A percentile compares a stretch with the other conserved stretches of the same genome.
phyloP scores from a whole-genome alignment of 768 basidiomycete species.

The Mycena crocata region DNA sequence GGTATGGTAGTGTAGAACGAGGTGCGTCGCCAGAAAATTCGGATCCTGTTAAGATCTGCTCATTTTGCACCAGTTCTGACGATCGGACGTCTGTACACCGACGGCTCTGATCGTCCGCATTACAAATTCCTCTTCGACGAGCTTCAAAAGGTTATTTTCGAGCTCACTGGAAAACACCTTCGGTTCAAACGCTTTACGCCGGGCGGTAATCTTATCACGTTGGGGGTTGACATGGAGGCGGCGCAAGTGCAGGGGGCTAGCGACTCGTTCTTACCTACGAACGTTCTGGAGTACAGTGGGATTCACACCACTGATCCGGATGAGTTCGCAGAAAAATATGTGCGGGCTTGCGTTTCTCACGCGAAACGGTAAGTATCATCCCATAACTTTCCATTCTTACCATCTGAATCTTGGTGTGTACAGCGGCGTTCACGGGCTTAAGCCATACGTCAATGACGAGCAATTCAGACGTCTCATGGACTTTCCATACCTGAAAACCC shows the following conservation, averaged over 20 bases:
- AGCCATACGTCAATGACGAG: conserved; percentile 13
- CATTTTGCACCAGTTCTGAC: conserved; percentile 27
- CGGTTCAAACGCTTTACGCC: conserved; percentile 32
- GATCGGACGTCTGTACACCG: conserved; percentile 28
- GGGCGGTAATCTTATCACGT: conserved; percentile 23
- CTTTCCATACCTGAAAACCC: conserved; percentile 30
- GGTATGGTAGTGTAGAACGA: conserved; percentile 25
- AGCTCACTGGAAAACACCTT: conserved; percentile 27
- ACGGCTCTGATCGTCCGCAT: conserved; percentile 26
- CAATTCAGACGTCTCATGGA: conserved; percentile 28
- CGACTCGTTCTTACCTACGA: conserved; percentile 31
- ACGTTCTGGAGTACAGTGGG: conserved; percentile 33
- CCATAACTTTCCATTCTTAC: background rate
- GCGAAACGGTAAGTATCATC: background rate
- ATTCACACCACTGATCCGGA: conserved; percentile 25
- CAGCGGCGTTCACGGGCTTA: conserved; percentile 13
- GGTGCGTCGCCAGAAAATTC: conserved; percentile 10
- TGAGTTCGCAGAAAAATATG: conserved; percentile 28
- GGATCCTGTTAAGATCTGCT: background rate
- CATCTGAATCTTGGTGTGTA: background rate
- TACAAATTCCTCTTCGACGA: conserved; percentile 36
- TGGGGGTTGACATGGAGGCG: conserved; percentile 34
- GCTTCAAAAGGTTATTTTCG: conserved; percentile 27
- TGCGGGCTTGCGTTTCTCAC: conserved; percentile 20
- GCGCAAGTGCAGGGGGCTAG: conserved; percentile 35